Conservation (phyloP, 1,284 basidiomycete species). For the Cronartium quercuum region DNA sequence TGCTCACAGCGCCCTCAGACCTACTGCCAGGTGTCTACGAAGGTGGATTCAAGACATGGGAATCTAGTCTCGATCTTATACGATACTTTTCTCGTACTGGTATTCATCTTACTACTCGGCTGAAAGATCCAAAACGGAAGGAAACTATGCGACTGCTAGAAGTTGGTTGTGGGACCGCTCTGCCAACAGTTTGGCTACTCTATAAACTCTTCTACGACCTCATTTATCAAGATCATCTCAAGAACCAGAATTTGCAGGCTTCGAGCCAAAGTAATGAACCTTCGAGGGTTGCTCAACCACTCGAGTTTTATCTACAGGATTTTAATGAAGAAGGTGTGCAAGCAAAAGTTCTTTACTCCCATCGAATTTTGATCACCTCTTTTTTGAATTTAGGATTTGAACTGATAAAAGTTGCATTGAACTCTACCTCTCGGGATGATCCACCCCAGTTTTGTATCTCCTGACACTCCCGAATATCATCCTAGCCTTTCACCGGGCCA, state of each 20-base stretch:
- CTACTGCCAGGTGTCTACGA: conserved; percentile 88
- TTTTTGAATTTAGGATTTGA: neutral
- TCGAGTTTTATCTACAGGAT: conserved; percentile 25
- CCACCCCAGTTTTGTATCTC: conserved; percentile 10
- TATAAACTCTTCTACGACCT: conserved; percentile 9
- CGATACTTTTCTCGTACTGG: neutral
- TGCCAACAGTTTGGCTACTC: conserved; percentile 7
- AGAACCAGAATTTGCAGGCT: neutral
- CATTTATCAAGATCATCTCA: neutral
- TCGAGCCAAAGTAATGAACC: neutral
- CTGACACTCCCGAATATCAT: conserved; percentile 79
- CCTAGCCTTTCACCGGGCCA: conserved; percentile 59
- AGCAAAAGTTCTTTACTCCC: neutral
- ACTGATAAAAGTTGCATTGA: neutral
- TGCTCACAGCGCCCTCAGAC: conserved; percentile 66
- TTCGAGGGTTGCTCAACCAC: neutral
- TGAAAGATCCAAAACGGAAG: neutral
- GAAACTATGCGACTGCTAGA: conserved; percentile 7
- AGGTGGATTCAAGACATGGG: conserved; percentile 96
- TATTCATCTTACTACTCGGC: conserved; percentile 14
- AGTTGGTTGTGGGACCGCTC: conserved; percentile 28
- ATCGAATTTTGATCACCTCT: neutral
- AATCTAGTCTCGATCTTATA: conserved; percentile 80
- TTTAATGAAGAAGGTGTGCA: conserved; percentile 39
- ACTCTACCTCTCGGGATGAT: conserved; percentile 38